These are phyloP conservation scores for Backusella macrospora DNA, from an alignment of 192 early-diverging fungal species.

Conservation along the genomic window DNA sequence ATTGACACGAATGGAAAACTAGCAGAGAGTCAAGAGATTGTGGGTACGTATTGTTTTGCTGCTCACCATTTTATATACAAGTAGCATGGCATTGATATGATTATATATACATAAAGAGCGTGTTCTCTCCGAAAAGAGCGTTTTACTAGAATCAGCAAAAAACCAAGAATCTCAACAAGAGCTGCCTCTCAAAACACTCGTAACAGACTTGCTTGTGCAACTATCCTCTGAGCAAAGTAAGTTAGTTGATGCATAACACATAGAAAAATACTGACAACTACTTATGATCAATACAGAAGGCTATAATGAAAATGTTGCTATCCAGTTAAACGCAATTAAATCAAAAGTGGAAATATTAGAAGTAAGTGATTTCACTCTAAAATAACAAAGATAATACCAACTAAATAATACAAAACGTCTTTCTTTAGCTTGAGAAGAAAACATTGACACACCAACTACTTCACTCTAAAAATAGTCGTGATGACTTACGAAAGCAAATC, in stretches of 20 bases:
- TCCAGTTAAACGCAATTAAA: neutral
- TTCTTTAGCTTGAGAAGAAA: neutral
- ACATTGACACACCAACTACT: neutral
- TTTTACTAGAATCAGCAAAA: neutral
- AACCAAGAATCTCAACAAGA: conserved; percentile 3
- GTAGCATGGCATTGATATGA: neutral
- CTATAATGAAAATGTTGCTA: neutral
- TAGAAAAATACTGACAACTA: neutral
- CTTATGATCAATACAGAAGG: neutral
- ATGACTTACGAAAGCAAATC: neutral
- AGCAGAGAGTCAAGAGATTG: neutral
- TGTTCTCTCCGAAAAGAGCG: neutral
- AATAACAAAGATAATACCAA: neutral
- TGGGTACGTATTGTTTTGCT: neutral
- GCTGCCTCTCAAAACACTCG: neutral
- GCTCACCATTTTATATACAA: neutral
- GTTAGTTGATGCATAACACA: neutral
- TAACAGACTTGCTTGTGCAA: conserved; percentile 1
- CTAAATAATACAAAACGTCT: neutral
- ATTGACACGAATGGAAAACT: conserved; percentile 1
- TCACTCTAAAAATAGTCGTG: neutral
- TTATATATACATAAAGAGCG: neutral
- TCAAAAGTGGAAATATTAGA: conserved; percentile 5
- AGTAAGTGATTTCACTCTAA: neutral
- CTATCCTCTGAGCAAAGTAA: conserved; percentile 1